These are phyloP conservation scores for Phytophthora brassicae DNA, from an alignment of 352 stramenopile genomes.

Conservation along the genomic window DNA sequence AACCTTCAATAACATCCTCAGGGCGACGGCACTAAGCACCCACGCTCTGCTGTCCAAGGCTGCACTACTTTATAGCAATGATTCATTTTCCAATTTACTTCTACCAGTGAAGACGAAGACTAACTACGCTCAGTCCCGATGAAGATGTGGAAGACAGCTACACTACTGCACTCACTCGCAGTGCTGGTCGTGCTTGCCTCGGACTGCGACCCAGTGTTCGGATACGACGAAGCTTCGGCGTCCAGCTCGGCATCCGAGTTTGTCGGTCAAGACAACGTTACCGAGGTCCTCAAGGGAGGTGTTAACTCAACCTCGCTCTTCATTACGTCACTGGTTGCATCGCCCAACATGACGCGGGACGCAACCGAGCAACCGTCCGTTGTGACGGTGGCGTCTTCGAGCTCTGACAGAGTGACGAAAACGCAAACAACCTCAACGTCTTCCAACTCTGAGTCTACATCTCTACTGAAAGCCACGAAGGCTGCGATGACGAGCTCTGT, in stretches of 20 bases:
- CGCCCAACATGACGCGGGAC: slow-evolving; percentile 1
- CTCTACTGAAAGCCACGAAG: not conserved
- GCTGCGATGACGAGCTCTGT: not conserved
- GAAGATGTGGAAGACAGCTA: slow-evolving; percentile 13
- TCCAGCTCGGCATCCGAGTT: not conserved
- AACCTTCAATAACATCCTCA: not conserved
- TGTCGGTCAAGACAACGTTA: slow-evolving; percentile 7
- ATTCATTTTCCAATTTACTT: slow-evolving; percentile 30
- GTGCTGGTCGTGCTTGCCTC: slow-evolving; percentile 5
- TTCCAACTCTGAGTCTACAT: not conserved
- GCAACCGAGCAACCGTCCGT: not conserved
- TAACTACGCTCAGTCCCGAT: slow-evolving; percentile 1
- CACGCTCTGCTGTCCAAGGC: not conserved
- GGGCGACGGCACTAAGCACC: not conserved
- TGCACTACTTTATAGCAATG: not conserved
- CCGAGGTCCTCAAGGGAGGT: not conserved
- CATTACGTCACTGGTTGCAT: not conserved
- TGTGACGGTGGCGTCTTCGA: not conserved
- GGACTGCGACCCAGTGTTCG: slow-evolving; percentile 19
- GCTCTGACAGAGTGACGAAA: not conserved
- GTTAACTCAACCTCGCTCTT: slow-evolving; percentile 13
- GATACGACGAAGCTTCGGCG: slow-evolving; percentile 2
- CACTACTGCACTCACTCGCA: slow-evolving; percentile 3
- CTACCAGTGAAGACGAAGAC: slow-evolving; percentile 20
- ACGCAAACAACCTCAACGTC: not conserved